Evolutionary conservation across 208 protist genomes (phyloP), one percentile per base, ranked within the genome.

Genomic region (Crithidia brevicula): DNA sequence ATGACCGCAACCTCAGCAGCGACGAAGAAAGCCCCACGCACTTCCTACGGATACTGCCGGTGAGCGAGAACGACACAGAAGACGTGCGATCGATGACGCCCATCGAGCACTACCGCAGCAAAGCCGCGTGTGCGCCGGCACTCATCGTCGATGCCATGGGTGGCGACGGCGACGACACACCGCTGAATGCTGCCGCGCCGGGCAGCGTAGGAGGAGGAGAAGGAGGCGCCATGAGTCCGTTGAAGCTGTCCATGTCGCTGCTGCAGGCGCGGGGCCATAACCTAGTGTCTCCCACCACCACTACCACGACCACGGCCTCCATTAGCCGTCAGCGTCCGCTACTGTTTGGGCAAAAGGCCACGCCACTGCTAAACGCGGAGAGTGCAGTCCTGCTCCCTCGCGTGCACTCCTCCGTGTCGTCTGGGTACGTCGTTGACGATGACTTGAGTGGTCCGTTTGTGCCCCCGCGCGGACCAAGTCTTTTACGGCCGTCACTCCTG

Each of bases 211-310:
- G n/a, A n/a, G n/a, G n/a, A n/a, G n/a, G n/a, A n/a, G n/a, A n/a
- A n/a, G n/a, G n/a, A n/a, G n/a, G n/a, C n/a, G n/a, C 52, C 16
- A 11, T 47, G 53, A 43, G 53, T 31, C 53, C 53, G 20, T 15
- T 46, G n/a, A 13, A 46, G 36, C 53, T 60, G 15, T 60, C 53
- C 36, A 60, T 31, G 33, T 25, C 53, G 23, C 53, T 60, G 11
- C 53, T 46, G 53, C 53, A 60, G 53, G 18, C 36, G 20, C 36
- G 53, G 22, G n/a, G 53, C 33, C n/a, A n/a, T n/a, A n/a, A n/a
- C n/a, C n/a, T n/a, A 4, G n/a, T 5, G 18, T n/a, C n/a, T 3
- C 9, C 31, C 10, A 13, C 15, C 36, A 40, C 36, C 0, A 7
- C 36, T 13, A 40, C 36, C 36, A 13, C 36, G 36, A 13, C 1